Conservation (phyloP, 805 yeast genomes). For the Candida silvicultrix region DNA sequence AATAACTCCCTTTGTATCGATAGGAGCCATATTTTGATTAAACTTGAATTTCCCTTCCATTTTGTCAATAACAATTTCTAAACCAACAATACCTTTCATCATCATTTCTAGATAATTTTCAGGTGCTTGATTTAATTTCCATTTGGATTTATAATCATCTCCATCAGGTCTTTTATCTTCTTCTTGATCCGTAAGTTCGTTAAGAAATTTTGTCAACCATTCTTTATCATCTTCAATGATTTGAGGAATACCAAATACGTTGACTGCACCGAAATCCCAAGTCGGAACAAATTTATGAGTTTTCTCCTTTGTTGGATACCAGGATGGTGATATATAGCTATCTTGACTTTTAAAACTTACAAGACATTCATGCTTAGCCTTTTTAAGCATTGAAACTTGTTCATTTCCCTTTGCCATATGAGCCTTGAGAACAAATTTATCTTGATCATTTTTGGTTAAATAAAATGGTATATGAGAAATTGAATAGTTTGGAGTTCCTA, state of each 20-base stretch:
- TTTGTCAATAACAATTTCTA: constrained; percentile 42
- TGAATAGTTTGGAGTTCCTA: constrained; percentile 53
- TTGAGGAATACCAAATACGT: constrained; percentile 44
- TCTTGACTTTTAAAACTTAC: constrained; percentile 47
- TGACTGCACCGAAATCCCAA: constrained; percentile 59
- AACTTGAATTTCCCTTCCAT: constrained; percentile 52
- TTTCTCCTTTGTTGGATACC: constrained; percentile 49
- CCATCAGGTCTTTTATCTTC: constrained; percentile 34
- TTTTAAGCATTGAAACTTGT: constrained; percentile 37
- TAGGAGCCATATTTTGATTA: constrained; percentile 40
- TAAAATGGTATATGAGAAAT: constrained; percentile 53
- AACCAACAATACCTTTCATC: constrained; percentile 48
- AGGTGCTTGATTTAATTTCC: constrained; percentile 58
- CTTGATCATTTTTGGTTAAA: constrained; percentile 28
- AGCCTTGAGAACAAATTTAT: constrained; percentile 39
- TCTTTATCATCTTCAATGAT: constrained; percentile 34
- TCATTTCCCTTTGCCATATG: constrained; percentile 50
- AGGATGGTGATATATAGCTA: constrained; percentile 51
- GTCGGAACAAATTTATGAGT: constrained; percentile 65
- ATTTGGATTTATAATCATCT: constrained; percentile 25
- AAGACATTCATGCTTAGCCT: constrained; percentile 31
- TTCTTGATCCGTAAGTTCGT: constrained; percentile 37
- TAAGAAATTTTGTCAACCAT: constrained; percentile 39
- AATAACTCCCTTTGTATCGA: constrained; percentile 47
- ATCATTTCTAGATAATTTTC: constrained; percentile 34